phyloP scores from a whole-genome alignment of 305 asterid species.

The Fraxinus baroniana region DNA sequence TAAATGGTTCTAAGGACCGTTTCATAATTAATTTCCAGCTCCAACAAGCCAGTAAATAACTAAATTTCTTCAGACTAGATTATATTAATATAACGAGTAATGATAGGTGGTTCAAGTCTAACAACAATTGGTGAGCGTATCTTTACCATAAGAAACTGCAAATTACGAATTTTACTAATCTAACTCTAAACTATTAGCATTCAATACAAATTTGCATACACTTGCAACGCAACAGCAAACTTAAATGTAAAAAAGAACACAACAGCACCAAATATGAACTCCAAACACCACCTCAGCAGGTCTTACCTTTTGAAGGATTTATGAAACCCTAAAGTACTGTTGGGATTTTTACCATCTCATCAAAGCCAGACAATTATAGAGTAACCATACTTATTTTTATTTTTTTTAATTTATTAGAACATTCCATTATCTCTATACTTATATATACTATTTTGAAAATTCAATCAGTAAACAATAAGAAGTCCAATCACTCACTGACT shows the following conservation, averaged over 20 bases:
- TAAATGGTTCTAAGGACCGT: neutral
- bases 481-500: slow-evolving; percentile 42
- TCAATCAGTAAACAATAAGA: neutral
- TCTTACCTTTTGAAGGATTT: neutral
- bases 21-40: neutral
- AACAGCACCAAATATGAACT: neutral
- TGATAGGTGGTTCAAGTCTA: neutral
- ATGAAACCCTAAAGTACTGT: neutral
- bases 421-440: neutral
- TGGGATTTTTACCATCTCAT: neutral
- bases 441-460: neutral
- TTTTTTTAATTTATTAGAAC: neutral
- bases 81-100: neutral
- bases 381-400: neutral
- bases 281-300: neutral
- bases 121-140: neutral
- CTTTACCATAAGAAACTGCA: neutral
- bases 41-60: neutral
- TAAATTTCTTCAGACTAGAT: neutral
- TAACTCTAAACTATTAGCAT: neutral
- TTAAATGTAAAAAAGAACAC: neutral
- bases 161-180: neutral
- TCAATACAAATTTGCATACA: neutral
- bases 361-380: neutral
- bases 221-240: neutral